Conservation (phyloP, 2,329 filamentous ascomycete genomes). For the Verticillium dahliae region DNA sequence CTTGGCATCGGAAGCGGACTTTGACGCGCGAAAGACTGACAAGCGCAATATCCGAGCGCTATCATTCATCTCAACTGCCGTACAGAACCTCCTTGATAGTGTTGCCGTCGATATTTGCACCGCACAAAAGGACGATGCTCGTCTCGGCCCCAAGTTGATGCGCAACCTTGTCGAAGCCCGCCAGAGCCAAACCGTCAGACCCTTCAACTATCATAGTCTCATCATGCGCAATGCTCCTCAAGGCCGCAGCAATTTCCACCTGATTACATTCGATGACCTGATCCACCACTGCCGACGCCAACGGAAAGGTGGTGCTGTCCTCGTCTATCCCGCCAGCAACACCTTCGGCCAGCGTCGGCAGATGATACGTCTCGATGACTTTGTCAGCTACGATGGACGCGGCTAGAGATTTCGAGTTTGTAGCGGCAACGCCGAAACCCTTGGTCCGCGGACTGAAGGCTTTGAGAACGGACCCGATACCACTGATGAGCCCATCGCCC, state of each 20-base stretch:
- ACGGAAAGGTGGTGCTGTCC: conserved; percentile 14
- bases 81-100: conserved; percentile 2
- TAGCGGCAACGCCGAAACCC: conserved; percentile 14
- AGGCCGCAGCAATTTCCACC: conserved; percentile 8
- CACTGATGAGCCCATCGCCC: conserved; percentile 16
- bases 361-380: conserved; percentile 15
- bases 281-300: conserved; percentile 14
- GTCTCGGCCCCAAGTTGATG: conserved; percentile 7
- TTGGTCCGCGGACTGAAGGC: conserved; percentile 13
- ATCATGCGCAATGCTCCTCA: conserved; percentile 11
- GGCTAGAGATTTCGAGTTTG: conserved; percentile 14
- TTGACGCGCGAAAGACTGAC: background rate
- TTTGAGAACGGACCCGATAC: conserved; percentile 16
- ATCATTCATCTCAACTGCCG: background rate
- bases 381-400: conserved; percentile 12
- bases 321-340: conserved; percentile 17
- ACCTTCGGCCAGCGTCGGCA: conserved; percentile 15
- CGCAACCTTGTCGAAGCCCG: conserved; percentile 13
- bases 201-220: conserved; percentile 19
- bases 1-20: background rate
- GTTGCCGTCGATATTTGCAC: conserved; percentile 8
- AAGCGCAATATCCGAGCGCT: background rate
- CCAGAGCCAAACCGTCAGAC: conserved; percentile 14
- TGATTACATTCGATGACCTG: conserved; percentile 15
- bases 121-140: conserved; percentile 13